These are phyloP conservation scores for Ceratocystis huliohia DNA, from an alignment of 2,329 filamentous ascomycete genomes.

Conservation along the genomic window DNA sequence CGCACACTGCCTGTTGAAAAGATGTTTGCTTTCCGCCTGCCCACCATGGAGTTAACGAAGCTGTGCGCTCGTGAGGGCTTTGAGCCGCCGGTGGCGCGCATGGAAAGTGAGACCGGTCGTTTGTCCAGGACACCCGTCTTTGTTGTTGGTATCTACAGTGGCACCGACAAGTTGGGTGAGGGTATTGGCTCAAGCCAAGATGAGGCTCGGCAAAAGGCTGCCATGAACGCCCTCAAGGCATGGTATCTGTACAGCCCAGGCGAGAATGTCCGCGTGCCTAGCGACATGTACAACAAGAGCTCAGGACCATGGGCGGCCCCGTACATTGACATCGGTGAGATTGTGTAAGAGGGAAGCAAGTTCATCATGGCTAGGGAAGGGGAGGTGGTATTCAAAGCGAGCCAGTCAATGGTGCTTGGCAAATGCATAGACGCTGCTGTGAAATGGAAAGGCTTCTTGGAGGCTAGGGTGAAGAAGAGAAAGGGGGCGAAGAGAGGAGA, in stretches of 20 bases:
- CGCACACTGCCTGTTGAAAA: conserved; percentile 61
- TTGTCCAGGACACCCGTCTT: conserved; percentile 76
- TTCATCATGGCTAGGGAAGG: not conserved
- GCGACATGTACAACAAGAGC: conserved; percentile 51
- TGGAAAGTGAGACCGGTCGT: conserved; percentile 84
- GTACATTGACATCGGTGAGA: conserved; percentile 58
- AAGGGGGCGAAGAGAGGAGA: conserved; percentile 8
- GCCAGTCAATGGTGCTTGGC: not conserved
- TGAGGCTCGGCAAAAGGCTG: conserved; percentile 64
- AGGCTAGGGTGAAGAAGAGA: not conserved
- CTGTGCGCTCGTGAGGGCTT: conserved; percentile 85
- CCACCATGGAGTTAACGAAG: conserved; percentile 68
- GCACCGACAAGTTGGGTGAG: conserved; percentile 82
- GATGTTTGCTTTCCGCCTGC: conserved; percentile 74
- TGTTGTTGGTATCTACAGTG: conserved; percentile 87
- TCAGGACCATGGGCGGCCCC: conserved; percentile 53
- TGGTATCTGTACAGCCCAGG: conserved; percentile 94
- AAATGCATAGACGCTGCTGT: not conserved
- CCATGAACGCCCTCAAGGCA: conserved; percentile 73
- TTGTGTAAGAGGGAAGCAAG: conserved; percentile 35
- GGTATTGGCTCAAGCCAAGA: conserved; percentile 67
- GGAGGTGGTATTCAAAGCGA: not conserved
- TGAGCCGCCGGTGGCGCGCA: conserved; percentile 69
- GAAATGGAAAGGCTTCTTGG: not conserved
- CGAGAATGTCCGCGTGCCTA: conserved; percentile 50